phyloP scores from a whole-genome alignment of 108 stramenopile genomes.

The Cyclostephanos invisitatus region DNA sequence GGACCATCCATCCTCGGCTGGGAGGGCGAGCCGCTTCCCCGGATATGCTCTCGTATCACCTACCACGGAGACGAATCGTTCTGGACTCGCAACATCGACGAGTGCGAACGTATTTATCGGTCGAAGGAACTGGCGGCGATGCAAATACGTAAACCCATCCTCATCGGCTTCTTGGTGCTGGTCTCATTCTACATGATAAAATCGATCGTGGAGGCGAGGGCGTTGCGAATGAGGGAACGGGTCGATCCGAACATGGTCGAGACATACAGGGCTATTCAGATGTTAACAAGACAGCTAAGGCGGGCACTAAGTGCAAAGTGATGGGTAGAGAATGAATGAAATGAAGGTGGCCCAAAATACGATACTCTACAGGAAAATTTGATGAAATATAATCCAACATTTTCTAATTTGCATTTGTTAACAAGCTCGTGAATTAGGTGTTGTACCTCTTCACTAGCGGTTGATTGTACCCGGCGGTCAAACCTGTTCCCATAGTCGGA shows the following conservation, averaged over 20 bases:
- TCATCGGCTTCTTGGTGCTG: slow-evolving; percentile 27
- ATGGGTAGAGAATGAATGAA: background rate
- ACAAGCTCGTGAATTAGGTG: no score
- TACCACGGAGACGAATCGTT: slow-evolving; percentile 60
- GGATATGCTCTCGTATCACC: slow-evolving; percentile 57
- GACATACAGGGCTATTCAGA: slow-evolving; percentile 59
- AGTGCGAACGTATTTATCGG: slow-evolving; percentile 54
- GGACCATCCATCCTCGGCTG: slow-evolving; percentile 61
- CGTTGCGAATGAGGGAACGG: slow-evolving; percentile 25
- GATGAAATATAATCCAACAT: no score
- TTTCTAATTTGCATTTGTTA: no score
- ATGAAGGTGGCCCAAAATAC: no score
- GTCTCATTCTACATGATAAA: slow-evolving; percentile 31
- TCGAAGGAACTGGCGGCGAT: slow-evolving; percentile 61
- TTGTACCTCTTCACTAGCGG: no score
- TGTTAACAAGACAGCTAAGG: slow-evolving; percentile 39
- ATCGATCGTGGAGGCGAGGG: slow-evolving; percentile 34
- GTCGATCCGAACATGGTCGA: slow-evolving; percentile 61
- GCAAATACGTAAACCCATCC: slow-evolving; percentile 48
- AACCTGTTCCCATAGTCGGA: no score
- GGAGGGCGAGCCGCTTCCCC: slow-evolving; percentile 57
- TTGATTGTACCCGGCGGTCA: no score
- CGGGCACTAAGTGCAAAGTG: slow-evolving; percentile 25
- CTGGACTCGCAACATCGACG: slow-evolving; percentile 64
- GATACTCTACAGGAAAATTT: no score